Evolutionary conservation across 495 filamentous ascomycete genomes (phyloP).

Genomic region (Venustampulla echinocandica): DNA sequence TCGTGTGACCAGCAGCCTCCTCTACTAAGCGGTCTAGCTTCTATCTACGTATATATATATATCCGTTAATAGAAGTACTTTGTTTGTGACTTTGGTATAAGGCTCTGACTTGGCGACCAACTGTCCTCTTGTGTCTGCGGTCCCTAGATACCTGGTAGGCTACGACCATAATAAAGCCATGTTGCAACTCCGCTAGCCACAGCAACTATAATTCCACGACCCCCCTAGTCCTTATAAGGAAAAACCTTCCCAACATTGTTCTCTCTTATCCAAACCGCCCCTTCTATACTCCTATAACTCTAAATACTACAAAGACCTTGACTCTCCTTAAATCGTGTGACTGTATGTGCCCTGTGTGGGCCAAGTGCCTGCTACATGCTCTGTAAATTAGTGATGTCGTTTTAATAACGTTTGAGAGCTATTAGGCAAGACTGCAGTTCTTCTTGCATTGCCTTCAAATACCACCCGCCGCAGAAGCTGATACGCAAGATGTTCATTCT

Average conservation of each 20-base stretch:
- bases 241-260: constrained; percentile 5
- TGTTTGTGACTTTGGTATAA: constrained; percentile 7
- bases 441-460: too few relatives aligned
- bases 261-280: constrained; percentile 5
- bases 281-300: constrained; percentile 1
- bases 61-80: constrained; percentile 8
- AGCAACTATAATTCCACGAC: constrained; percentile 6
- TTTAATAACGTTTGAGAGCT: too few relatives aligned
- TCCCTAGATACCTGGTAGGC: constrained; percentile 3
- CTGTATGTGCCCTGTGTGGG: not conserved
- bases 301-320: not conserved
- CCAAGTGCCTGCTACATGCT: not conserved
- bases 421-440: too few relatives aligned
- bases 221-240: constrained; percentile 2
- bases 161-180: too few relatives aligned
- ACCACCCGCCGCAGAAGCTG: not conserved
- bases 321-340: not conserved
- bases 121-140: constrained; percentile 1
- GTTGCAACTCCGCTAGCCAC: constrained; percentile 7
- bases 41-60: constrained; percentile 8
- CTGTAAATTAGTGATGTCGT: not conserved
- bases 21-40: constrained; percentile 2
- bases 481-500: not conserved
- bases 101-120: constrained; percentile 1
- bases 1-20: not conserved